Conservation (phyloP, 805 yeast genomes). For the Candida orba region DNA sequence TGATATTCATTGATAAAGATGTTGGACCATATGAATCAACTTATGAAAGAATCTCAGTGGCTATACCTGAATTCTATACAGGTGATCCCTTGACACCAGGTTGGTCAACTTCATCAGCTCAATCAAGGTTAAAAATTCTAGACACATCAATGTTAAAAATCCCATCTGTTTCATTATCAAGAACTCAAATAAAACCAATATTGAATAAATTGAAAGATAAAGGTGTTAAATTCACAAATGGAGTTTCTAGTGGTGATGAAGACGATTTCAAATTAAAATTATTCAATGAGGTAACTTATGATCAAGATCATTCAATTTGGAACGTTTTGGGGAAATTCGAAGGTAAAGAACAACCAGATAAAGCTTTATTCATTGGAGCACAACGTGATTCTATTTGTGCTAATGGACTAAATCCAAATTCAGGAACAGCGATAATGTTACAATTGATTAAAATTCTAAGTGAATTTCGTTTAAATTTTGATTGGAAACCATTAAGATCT, state of each 20-base stretch:
- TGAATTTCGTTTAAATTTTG: conserved; percentile 49
- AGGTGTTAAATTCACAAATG: conserved; percentile 15
- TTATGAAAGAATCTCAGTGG: conserved; percentile 40
- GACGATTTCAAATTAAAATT: conserved; percentile 18
- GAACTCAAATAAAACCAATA: conserved; percentile 53
- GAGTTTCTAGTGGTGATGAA: conserved; percentile 15
- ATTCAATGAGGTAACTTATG: conserved; percentile 13
- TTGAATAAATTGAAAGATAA: conserved; percentile 18
- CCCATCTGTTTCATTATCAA: conserved; percentile 73
- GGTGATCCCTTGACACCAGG: conserved; percentile 85
- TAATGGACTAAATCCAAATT: conserved; percentile 67
- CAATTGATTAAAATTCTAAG: conserved; percentile 67
- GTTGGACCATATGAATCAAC: conserved; percentile 27
- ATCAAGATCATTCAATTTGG: conserved; percentile 59
- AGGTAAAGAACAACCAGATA: conserved; percentile 74
- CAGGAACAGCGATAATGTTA: conserved; percentile 67
- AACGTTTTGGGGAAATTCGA: conserved; percentile 70
- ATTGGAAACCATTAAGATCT: conserved; percentile 81
- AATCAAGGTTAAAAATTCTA: conserved; percentile 34
- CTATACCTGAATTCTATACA: conserved; percentile 49
- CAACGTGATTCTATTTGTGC: conserved; percentile 68
- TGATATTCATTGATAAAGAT: conserved; percentile 48
- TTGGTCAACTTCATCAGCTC: conserved; percentile 42
- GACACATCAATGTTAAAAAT: conserved; percentile 54
- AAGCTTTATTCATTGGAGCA: conserved; percentile 75